phyloP scores from a whole-genome alignment of 139 green algal genomes.

The Zygnema cylindricum region DNA sequence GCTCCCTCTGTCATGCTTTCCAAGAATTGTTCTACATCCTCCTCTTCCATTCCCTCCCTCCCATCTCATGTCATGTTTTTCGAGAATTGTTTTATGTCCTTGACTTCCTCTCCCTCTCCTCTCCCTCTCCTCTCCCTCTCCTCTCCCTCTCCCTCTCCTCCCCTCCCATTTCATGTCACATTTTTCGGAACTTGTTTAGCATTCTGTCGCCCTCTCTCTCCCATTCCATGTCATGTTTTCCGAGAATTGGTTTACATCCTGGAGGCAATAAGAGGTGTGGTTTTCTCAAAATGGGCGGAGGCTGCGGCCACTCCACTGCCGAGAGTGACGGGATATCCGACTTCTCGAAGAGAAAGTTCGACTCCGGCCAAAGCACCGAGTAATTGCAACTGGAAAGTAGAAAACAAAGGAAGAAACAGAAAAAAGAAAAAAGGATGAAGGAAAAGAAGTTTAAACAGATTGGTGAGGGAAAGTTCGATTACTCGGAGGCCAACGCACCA shows the following conservation, averaged over 20 bases:
- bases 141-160: no score
- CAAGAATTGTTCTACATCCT: no score
- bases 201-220: background rate
- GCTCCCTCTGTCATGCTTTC: no score
- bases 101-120: no score
- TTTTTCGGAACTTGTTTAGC: background rate
- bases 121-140: no score
- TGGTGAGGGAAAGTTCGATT: background rate
- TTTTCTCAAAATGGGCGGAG: constrained; percentile 46
- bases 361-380: constrained; percentile 79
- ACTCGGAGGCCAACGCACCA: background rate
- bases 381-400: constrained; percentile 64
- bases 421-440: no score
- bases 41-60: no score
- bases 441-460: no score
- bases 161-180: no score
- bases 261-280: constrained; percentile 55
- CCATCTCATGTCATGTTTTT: no score
- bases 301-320: constrained; percentile 75
- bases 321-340: constrained; percentile 75
- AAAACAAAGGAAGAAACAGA: no score
- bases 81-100: no score
- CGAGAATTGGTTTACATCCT: constrained; percentile 2
- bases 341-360: constrained; percentile 93
- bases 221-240: background rate